Evolutionary conservation across 495 filamentous ascomycete species (phyloP).

Genomic region (Aspergillus panamensis): DNA sequence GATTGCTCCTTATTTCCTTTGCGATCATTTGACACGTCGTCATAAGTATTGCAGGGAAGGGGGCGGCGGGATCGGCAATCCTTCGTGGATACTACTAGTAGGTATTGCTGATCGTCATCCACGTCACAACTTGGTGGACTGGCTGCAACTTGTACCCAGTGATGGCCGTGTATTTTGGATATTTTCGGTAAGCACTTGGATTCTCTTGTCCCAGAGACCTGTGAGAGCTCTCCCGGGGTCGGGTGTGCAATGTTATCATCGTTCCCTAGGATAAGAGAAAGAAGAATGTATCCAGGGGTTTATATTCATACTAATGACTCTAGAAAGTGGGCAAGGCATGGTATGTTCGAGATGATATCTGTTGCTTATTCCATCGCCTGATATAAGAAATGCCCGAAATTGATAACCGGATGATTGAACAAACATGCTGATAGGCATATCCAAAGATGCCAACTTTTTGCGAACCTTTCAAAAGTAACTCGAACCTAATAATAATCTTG

Average conservation of each 20-base stretch:
- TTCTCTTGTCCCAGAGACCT: no score
- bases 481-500: neutral
- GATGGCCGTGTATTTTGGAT: no score
- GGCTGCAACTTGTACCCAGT: no score
- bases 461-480: neutral
- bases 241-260: neutral
- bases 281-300: no score
- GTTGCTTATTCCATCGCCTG: neutral
- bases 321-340: neutral
- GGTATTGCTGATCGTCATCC: no score
- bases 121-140: no score
- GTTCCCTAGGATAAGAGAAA: neutral
- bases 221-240: no score
- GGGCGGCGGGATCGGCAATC: no score
- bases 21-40: no score
- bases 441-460: neutral
- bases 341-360: neutral
- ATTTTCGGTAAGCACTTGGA: neutral
- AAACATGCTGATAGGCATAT: neutral
- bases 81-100: no score
- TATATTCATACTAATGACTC: neutral
- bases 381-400: neutral
- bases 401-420: neutral
- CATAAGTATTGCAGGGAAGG: no score
- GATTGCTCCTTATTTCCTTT: no score